Evolutionary conservation across 495 filamentous ascomycete genomes (phyloP), one percentile per base, ranked within the genome.

Genomic region (Trichoderma virens): DNA sequence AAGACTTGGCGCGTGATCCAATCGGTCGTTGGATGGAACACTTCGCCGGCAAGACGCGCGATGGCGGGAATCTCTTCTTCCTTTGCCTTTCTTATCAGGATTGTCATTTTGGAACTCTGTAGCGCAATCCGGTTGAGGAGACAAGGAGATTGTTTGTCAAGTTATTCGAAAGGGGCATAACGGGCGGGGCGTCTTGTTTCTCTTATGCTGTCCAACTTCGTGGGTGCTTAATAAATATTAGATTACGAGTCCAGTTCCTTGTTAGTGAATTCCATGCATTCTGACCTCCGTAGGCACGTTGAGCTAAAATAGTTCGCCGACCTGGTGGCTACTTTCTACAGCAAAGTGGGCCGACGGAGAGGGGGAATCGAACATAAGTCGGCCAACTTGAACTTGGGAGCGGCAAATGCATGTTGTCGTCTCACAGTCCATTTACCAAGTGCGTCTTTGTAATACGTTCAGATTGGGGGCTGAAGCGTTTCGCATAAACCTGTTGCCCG

Each of bases 1-100:
- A 56, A 56, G 51, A 56, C 25, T 27, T 56, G 51, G 9, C 51
- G 51, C 2, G 51, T 56, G 51, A 56, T 56, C 51, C 51, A 56
- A 30, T 56, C 51, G 7, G 51, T 28, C 13, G 51, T 30, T 9
- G 51, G 51, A 14, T 56, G 51, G 25, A 56, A 56, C 18, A 8
- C 25, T 16, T 13, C 25, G 51, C 51, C 25, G 3, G 51, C 51
- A 18, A 56, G 51, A 8, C 8, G 25, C 4, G 51, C 51, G 23
- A 56, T 14, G 27, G 25, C 25, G 25, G 51, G 51, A 8, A 56
- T 3, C 23, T 56, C 51, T 16, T 56, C 13, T 30, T 56, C 51
- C 30, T 23, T 56, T 27, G 51, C 51, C 8, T 28, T 9, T 56
- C 51, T 27, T 56, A 56, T 11, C 25, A 20, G 8, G 25, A 56